These are phyloP conservation scores for Vicia villosa DNA, from an alignment of 306 rosid species.

Conservation along the genomic window DNA sequence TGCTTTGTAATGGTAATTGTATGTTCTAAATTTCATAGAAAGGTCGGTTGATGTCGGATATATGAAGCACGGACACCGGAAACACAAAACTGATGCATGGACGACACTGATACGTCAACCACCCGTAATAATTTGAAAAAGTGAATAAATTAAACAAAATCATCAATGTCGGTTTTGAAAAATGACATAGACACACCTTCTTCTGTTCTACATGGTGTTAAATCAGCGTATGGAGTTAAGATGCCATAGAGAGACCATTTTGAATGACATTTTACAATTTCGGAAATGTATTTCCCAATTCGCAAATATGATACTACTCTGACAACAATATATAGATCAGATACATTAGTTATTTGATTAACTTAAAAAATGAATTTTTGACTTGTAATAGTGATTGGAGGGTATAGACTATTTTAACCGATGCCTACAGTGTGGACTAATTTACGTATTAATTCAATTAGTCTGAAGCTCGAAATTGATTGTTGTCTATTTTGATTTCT, in stretches of 20 bases:
- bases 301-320: background rate
- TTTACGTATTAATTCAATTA: background rate
- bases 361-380: no score
- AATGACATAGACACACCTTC: no score
- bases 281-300: background rate
- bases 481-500: constrained; percentile 28
- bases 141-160: no score
- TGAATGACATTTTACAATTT: background rate
- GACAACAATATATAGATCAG: no score
- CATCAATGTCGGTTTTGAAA: no score
- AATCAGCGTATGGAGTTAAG: background rate
- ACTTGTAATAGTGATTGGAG: no score
- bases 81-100: no score
- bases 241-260: background rate
- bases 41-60: background rate
- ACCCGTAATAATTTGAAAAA: no score
- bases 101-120: no score
- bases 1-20: background rate
- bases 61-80: no score
- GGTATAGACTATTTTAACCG: background rate
- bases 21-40: background rate
- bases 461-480: background rate
- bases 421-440: background rate
- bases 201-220: no score
- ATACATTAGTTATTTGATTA: no score